These are phyloP conservation scores for Oryza punctata DNA, from an alignment of 176 grass and related monocot genomes.

Conservation along the genomic window DNA sequence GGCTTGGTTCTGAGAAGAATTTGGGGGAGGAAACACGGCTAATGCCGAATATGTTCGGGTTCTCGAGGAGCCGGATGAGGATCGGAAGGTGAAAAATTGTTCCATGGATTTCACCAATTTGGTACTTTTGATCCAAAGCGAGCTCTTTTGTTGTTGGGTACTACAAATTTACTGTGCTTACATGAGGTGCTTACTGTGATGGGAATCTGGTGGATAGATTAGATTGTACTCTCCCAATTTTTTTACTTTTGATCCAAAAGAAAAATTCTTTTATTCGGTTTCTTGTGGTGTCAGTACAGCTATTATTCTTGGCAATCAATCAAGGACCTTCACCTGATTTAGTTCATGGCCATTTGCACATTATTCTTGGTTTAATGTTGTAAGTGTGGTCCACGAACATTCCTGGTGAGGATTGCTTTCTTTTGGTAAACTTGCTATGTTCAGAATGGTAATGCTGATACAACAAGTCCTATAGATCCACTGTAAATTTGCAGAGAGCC, in stretches of 20 bases:
- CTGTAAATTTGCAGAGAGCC: neutral
- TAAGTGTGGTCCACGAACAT: neutral
- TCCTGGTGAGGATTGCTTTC: neutral
- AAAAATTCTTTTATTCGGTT: neutral
- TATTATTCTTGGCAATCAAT: neutral
- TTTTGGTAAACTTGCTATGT: neutral
- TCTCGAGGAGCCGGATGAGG: conserved; percentile 71
- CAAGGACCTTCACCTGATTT: conserved; percentile 8
- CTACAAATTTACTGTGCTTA: neutral
- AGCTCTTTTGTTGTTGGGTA: neutral
- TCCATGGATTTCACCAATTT: neutral
- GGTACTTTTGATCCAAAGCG: neutral
- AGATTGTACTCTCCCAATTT: neutral
- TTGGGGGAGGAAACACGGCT: neutral
- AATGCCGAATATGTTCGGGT: conserved; percentile 88
- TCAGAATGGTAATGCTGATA: neutral
- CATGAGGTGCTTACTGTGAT: neutral
- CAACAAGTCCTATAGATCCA: neutral
- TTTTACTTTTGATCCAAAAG: neutral
- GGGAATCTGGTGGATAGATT: neutral
- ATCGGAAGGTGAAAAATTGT: conserved; percentile 62
- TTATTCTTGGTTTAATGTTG: conserved; percentile 14
- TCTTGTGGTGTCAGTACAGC: neutral
- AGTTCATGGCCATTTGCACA: neutral
- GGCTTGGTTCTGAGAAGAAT: neutral